These are phyloP conservation scores for Lotmaria passim DNA, from an alignment of 208 protist genomes.

Conservation along the genomic window DNA sequence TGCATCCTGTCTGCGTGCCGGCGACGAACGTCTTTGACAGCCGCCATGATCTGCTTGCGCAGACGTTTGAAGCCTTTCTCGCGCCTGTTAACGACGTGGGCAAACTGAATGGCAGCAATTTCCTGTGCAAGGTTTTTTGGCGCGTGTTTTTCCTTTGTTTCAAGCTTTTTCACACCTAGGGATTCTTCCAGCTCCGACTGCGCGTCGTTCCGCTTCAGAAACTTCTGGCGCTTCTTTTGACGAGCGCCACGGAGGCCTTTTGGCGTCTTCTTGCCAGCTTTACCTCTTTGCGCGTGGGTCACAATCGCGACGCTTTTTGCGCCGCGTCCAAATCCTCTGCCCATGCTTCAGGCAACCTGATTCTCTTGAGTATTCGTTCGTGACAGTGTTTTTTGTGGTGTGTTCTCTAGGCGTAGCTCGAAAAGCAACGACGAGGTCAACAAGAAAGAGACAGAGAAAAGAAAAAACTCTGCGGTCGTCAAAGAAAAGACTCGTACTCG, in stretches of 20 bases:
- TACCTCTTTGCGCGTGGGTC: conserved; percentile 74
- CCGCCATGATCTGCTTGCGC: conserved; percentile 74
- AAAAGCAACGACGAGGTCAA: too few species aligned
- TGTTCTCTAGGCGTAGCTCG: too few species aligned
- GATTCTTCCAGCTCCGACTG: conserved; percentile 73
- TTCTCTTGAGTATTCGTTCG: too few species aligned
- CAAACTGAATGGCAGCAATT: conserved; percentile 78
- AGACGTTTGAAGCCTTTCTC: conserved; percentile 77
- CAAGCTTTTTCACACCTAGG: conserved; percentile 47
- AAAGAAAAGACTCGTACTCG: too few species aligned
- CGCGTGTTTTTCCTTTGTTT: conserved; percentile 27
- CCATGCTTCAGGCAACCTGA: conserved; percentile 54
- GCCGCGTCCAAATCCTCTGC: conserved; percentile 86
- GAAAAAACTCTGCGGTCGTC: too few species aligned
- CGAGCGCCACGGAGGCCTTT: conserved; percentile 71
- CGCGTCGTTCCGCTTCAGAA: conserved; percentile 50
- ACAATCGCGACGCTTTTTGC: conserved; percentile 85
- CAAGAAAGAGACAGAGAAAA: too few species aligned
- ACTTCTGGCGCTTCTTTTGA: conserved; percentile 68
- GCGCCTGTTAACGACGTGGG: conserved; percentile 76
- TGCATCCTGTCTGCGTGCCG: conserved; percentile 50
- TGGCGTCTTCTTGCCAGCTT: conserved; percentile 75
- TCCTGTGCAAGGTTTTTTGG: conserved; percentile 75
- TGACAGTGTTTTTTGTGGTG: too few species aligned
- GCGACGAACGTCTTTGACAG: conserved; percentile 70